Evolutionary conservation across 176 grass and related monocot species (phyloP), one percentile per base, ranked within the genome.

Genomic region (maize (Zea mays)): DNA sequence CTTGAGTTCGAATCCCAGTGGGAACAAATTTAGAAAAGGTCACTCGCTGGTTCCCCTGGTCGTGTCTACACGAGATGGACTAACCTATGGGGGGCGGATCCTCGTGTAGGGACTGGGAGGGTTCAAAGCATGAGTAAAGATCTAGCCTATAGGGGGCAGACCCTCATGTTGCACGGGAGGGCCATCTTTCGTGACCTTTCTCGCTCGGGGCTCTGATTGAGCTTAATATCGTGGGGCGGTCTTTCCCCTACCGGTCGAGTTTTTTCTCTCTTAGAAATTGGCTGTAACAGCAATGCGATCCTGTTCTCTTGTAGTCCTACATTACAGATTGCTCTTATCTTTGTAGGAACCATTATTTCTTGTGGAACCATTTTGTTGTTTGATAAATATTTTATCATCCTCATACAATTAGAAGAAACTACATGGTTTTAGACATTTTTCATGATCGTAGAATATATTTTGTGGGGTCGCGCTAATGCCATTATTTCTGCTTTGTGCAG

Each of bases 401-500:
- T 54, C 62, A 48, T 16, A 35, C 15, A 37, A 38, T 69, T 37
- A 62, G 14, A 71, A 44, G 49, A 44, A 58, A 69, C 5, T 39
- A 37, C 20, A 37, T 2, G 13, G 35, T 49, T 40, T 9, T 19
- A 56, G 21, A 36, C 34, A 12, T 47, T 67, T 65, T 67, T 58
- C 8, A 16, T 56, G 4, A 39, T 59, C 75, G 10, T 52, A 50
- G 41, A 74, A 35, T 54, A 21, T 65, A 6, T 67, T 47, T 61
- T 44, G 10, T 17, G 48, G 13, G 46, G 6, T 36, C 15, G 43
- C 60, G 16, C 71, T 81, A 68, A 86, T 81, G 35, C 13, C 52
- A 69, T 35, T 50, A 8, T 80, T 75, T 75, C 45, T 81, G 10
- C 44, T 81, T 44, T 75, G 36, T 81, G 62, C 84, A 86, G 84